Evolutionary conservation across 139 green algal species (phyloP), one percentile per base, ranked within the genome.

Genomic region (Tetratostichococcus sp.): DNA sequence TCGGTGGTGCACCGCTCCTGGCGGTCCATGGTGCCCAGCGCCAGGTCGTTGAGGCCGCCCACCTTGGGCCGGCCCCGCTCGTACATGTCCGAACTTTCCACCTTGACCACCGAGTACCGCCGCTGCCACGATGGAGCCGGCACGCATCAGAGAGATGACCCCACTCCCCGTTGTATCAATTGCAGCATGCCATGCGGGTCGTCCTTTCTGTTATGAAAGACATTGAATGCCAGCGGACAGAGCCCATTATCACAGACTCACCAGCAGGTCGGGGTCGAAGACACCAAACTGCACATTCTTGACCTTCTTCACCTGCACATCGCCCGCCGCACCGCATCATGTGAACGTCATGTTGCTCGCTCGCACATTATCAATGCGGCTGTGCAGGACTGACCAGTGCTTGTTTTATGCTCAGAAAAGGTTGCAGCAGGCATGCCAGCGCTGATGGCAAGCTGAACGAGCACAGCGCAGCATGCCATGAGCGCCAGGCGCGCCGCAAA

Each of bases 201-300:
- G n/a, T n/a, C n/a, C n/a, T n/a, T n/a, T n/a, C n/a, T n/a, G n/a
- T n/a, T n/a, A n/a, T n/a, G n/a, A n/a, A n/a, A n/a, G n/a, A n/a
- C n/a, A n/a, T n/a, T n/a, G n/a, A n/a, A n/a, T n/a, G n/a, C n/a
- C n/a, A n/a, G n/a, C n/a, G n/a, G n/a, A n/a, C n/a, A n/a, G n/a
- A n/a, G n/a, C n/a, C n/a, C n/a, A n/a, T n/a, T n/a, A n/a, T n/a
- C n/a, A n/a, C n/a, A n/a, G n/a, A 88, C 95, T 87, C 71, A 99
- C 95, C 73, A 98, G 91, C 79, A 98, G 96, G 76, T 99, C 96
- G 22, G 96, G 95, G 69, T 96, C 90, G 74, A 98, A 88, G 1
- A 98, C 82, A 70, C 91, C 90, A 79, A 99, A 97, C 87, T 99
- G 96, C 31, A 99, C 81, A 6, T 78, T 75, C 75, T 93, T 92